Evolutionary conservation across 169 alveolate species (phyloP), one percentile per base, ranked within the genome.

Genomic region (Babesia ovis): DNA sequence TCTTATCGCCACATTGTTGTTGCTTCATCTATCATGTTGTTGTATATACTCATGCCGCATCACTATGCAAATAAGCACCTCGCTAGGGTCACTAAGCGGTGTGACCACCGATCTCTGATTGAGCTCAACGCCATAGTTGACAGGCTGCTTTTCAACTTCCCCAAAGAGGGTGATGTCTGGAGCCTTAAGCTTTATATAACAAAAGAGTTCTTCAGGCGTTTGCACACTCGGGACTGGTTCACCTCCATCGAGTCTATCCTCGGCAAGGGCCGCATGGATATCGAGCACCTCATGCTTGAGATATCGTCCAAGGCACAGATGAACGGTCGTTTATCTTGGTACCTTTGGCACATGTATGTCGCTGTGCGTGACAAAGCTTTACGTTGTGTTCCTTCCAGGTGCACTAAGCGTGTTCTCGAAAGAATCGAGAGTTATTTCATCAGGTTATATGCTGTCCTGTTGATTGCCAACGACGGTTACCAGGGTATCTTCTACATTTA

Each of bases 271-370:
- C 23, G 62, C 53, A 64, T 64, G 74, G 74, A 25, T 27, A 14
- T 64, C 14, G 74, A 50, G 27, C 45, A 22, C 29, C 32, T 64
- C 27, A 18, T 29, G 22, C 61, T 64, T 20, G 29, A 29, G 34
- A 20, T 64, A 0, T 23, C 74, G 2, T 22, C 11, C 22, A 64
- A 64, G 42, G 25, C 42, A 4, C 8, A 22, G n/a, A 64, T 64
- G 74, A 64, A 64, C 61, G 61, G 62, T 14, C 59, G 74, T 20
- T 23, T 64, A 25, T 27, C 74, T n/a, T 64, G 74, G 74, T 64
- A 35, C 35, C 62, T 64, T 34, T 9, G 74, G 74, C 27, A 46
- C 2, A 22, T 64, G 4, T 48, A 64, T 48, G 18, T 6, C 31
- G 9, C 12, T n/a, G 61, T 64, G 29, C 50, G 45, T n/a, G 41